Conservation (phyloP, 2,329 filamentous ascomycete genomes). For the Trichoderma harzianum region DNA sequence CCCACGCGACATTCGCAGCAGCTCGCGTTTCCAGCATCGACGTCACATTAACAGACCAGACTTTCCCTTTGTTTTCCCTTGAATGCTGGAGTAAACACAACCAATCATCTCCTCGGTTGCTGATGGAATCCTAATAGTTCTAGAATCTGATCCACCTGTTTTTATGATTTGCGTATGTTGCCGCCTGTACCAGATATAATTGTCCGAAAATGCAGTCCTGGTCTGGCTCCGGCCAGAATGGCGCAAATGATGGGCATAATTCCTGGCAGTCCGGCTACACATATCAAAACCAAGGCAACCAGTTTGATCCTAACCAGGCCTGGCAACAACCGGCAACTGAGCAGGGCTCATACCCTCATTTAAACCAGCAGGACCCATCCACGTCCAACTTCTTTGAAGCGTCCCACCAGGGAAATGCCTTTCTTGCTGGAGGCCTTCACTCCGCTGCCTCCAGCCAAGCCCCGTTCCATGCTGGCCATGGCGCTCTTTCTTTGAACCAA, state of each 20-base stretch:
- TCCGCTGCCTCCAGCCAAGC: slow-evolving; percentile 29
- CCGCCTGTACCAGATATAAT: slow-evolving; percentile 21
- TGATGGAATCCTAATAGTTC: slow-evolving; percentile 31
- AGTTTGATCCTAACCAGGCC: slow-evolving; percentile 38
- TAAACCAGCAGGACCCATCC: slow-evolving; percentile 32
- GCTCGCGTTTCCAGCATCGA: slow-evolving; percentile 23
- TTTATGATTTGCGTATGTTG: slow-evolving; percentile 24
- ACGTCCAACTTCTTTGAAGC: slow-evolving; percentile 36
- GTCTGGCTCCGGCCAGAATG: slow-evolving; percentile 36
- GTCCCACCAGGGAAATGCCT: slow-evolving; percentile 32
- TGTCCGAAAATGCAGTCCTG: slow-evolving; percentile 40
- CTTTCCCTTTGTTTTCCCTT: neutral
- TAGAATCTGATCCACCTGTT: slow-evolving; percentile 21
- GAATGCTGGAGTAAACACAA: neutral
- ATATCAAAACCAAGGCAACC: slow-evolving; percentile 33
- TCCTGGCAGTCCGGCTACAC: slow-evolving; percentile 36
- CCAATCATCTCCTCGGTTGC: slow-evolving; percentile 24
- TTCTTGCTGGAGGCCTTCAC: slow-evolving; percentile 31
- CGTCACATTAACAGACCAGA: slow-evolving; percentile 15
- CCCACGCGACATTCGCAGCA: slow-evolving; percentile 17
- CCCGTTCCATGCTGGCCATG: slow-evolving; percentile 32
- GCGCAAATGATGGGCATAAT: slow-evolving; percentile 33
- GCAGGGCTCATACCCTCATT: slow-evolving; percentile 33
- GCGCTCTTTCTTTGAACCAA: slow-evolving; percentile 31
- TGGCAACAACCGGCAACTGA: slow-evolving; percentile 38